These are phyloP conservation scores for Mycena rosella DNA, from an alignment of 768 basidiomycete genomes.

Conservation along the genomic window DNA sequence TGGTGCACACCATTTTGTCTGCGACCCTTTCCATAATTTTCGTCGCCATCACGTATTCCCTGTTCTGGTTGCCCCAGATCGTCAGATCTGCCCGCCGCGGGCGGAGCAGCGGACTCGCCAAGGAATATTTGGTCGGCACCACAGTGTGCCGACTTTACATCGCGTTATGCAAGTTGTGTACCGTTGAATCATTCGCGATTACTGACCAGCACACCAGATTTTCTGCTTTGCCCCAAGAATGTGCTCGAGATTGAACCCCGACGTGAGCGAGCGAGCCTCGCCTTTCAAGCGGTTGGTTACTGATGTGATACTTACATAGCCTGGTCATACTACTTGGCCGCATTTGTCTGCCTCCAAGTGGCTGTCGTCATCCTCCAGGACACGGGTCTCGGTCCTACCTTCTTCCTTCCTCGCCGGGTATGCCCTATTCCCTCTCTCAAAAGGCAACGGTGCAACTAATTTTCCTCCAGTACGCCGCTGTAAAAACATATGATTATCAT, in stretches of 20 bases:
- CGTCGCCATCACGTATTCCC: slow-evolving; percentile 77
- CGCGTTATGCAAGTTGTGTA: slow-evolving; percentile 72
- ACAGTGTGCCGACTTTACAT: slow-evolving; percentile 78
- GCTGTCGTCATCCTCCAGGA: slow-evolving; percentile 79
- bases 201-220: slow-evolving; percentile 63
- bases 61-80: slow-evolving; percentile 91
- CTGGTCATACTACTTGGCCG: slow-evolving; percentile 74
- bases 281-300: too few species aligned
- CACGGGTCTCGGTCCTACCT: slow-evolving; percentile 74
- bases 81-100: slow-evolving; percentile 79
- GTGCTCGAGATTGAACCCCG: slow-evolving; percentile 85
- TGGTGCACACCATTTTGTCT: slow-evolving; percentile 81
- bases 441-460: slow-evolving; percentile 11
- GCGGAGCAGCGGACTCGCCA: slow-evolving; percentile 74
- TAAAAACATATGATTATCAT: slow-evolving; percentile 87
- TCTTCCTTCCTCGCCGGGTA: slow-evolving; percentile 84
- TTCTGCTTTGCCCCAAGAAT: slow-evolving; percentile 86
- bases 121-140: slow-evolving; percentile 83
- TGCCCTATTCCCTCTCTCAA: slow-evolving; percentile 40
- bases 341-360: slow-evolving; percentile 74
- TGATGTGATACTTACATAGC: slow-evolving; percentile 51
- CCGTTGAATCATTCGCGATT: not conserved
- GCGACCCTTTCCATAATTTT: slow-evolving; percentile 75
- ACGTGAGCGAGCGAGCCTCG: slow-evolving; percentile 59
- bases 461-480: slow-evolving; percentile 63